A percentile compares a stretch with the other conserved stretches of the same genome.
phyloP scores from a whole-genome alignment of 768 basidiomycete genomes.

The Coprinopsis cinerea region DNA sequence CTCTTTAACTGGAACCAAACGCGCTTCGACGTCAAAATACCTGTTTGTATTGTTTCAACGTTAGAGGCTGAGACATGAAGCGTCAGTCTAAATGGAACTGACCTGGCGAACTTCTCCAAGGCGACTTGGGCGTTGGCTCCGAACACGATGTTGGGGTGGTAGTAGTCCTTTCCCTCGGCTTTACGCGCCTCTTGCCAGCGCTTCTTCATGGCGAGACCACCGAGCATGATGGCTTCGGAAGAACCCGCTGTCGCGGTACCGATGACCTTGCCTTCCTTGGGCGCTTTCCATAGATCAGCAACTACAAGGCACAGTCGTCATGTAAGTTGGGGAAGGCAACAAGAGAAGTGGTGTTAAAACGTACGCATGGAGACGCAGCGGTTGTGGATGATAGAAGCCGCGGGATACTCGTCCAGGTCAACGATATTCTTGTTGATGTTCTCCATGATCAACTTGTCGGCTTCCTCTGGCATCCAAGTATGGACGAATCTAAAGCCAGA shows the following conservation, averaged over 20 bases:
- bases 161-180: constrained; percentile 47
- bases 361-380: constrained; percentile 50
- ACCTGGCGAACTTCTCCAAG: constrained; percentile 61
- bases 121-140: constrained; percentile 60
- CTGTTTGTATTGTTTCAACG: constrained; percentile 17
- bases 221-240: constrained; percentile 66
- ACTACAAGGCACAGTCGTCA: constrained; percentile 24
- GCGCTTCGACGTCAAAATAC: constrained; percentile 60
- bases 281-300: constrained; percentile 61
- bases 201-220: constrained; percentile 65
- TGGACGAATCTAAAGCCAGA: constrained; percentile 33
- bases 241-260: constrained; percentile 63
- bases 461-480: constrained; percentile 56
- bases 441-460: constrained; percentile 52
- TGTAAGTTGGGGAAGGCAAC: constrained; percentile 5
- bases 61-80: neutral
- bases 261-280: constrained; percentile 46
- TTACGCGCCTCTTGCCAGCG: constrained; percentile 61
- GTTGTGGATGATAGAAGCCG: constrained; percentile 45
- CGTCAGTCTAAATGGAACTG: constrained; percentile 4
- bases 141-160: constrained; percentile 54
- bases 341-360: constrained; percentile 9
- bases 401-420: constrained; percentile 65
- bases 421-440: constrained; percentile 62
- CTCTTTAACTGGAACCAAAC: constrained; percentile 40